Evolutionary conservation across 2,329 filamentous ascomycete genomes (phyloP), one percentile per base, ranked within the genome.

Genomic region (Alternaria sp.): DNA sequence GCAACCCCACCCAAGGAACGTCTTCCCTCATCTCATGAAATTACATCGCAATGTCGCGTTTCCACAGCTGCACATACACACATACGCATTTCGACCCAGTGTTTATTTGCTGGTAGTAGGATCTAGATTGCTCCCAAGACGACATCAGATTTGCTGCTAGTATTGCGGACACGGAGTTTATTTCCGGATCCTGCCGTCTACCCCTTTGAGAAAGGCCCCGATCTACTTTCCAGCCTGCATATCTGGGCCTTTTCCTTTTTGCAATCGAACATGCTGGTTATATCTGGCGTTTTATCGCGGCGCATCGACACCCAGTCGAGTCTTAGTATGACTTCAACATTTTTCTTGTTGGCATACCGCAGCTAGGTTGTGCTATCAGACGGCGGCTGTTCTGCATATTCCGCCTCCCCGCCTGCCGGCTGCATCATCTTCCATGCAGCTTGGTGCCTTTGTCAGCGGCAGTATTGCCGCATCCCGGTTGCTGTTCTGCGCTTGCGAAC

Each of bases 21-120:
- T 51, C 59, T 62, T 67, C 62, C 44, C 45, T 69, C 73, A 75
- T 78, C 67, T 75, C 72, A 68, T 69, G 66, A 77, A 64, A 78
- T 77, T 77, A 50, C 70, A 58, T 65, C 49, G 65, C 69, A 73
- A 72, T 70, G 66, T 72, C 65, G 46, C 44, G 63, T 71, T 67
- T 64, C 57, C 65, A 57, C 38, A 53, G 36, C 54, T 55, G 51
- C 54, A 51, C 43, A 43, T 53, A 44, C 40, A 41, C 25, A 38
- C 22, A 41, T 25, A 30, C 56, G 57, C 61, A 67, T 71, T 64
- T 7, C 34, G 53, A 45, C 55, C 44, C 32, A 46, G 56, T 57
- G 34, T 45, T 61, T 66, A 59, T 50, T 38, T 50, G 20, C 32
- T 50, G 20, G 49, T 32, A 58, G 20, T 18, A 36, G 18, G 18